Evolutionary conservation across 306 rosid species (phyloP).

Genomic region (Pterocarpus santalinus): DNA sequence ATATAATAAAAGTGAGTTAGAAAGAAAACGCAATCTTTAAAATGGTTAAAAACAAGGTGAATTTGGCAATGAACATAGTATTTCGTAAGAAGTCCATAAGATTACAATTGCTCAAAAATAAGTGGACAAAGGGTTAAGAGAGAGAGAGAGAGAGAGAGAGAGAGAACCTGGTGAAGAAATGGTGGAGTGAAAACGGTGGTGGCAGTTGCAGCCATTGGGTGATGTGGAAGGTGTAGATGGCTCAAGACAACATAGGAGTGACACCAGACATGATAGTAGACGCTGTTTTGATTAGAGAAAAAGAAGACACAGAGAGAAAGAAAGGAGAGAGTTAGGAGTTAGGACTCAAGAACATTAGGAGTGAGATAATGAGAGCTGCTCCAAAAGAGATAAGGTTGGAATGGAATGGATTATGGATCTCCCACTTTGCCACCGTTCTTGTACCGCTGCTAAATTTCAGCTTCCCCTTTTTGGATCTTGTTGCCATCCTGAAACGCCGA

Average conservation of each 20-base stretch:
- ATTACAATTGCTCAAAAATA: not conserved
- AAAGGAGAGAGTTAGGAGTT: not conserved
- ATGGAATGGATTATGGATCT: not conserved
- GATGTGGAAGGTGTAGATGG: slow-evolving; percentile 9
- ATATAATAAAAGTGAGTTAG: no score
- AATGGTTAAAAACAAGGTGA: no score
- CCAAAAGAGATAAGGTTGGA: slow-evolving; percentile 33
- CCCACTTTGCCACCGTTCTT: not conserved
- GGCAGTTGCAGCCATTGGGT: slow-evolving; percentile 56
- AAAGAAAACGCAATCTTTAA: no score
- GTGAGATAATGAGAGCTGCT: no score
- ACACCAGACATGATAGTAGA: no score
- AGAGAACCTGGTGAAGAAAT: slow-evolving; percentile 57
- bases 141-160: slow-evolving; percentile 36
- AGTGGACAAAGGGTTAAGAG: not conserved
- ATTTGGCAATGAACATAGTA: not conserved
- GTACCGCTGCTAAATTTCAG: not conserved
- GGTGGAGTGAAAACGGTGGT: slow-evolving; percentile 46
- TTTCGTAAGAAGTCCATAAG: not conserved
- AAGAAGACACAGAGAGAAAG: not conserved
- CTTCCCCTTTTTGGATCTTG: not conserved
- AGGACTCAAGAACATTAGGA: no score
- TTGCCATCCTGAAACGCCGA: slow-evolving; percentile 2
- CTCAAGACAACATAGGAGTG: not conserved
- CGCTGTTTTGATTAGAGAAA: no score